phyloP scores from a whole-genome alignment of 345 rosid species.

The Sonneratia alba region DNA sequence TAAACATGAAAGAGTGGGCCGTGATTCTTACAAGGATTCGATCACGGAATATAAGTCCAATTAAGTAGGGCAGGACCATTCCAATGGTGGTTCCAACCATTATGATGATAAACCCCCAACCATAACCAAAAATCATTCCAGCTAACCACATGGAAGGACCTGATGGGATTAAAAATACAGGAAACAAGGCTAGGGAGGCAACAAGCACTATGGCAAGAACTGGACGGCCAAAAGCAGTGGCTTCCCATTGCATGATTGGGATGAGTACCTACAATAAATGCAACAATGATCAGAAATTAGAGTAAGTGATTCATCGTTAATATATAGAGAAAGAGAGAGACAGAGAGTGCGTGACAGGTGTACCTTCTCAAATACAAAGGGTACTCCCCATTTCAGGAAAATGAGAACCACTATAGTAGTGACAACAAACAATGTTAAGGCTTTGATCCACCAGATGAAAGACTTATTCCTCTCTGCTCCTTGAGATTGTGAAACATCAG shows the following conservation, averaged over 20 bases:
- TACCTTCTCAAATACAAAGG: slow-evolving; percentile 72
- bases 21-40: slow-evolving; percentile 67
- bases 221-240: slow-evolving; percentile 96
- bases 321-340: neutral
- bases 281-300: neutral
- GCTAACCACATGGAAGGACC: slow-evolving; percentile 99
- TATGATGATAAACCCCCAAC: slow-evolving; percentile 79
- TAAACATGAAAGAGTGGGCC: neutral
- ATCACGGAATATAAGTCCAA: slow-evolving; percentile 78
- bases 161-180: slow-evolving; percentile 90
- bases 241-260: slow-evolving; percentile 93
- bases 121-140: slow-evolving; percentile 97
- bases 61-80: slow-evolving; percentile 75
- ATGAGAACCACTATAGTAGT: slow-evolving; percentile 24
- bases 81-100: slow-evolving; percentile 96
- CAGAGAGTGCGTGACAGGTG: neutral
- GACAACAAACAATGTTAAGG: slow-evolving; percentile 23
- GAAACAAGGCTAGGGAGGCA: slow-evolving; percentile 84
- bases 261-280: slow-evolving; percentile 49
- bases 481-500: slow-evolving; percentile 23
- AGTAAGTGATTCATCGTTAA: neutral
- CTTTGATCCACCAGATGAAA: slow-evolving; percentile 61
- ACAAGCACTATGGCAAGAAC: slow-evolving; percentile 76
- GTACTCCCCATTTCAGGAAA: slow-evolving; percentile 75
- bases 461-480: slow-evolving; percentile 15